Conservation (phyloP, 306 rosid genomes). For the Quercus mongolica region DNA sequence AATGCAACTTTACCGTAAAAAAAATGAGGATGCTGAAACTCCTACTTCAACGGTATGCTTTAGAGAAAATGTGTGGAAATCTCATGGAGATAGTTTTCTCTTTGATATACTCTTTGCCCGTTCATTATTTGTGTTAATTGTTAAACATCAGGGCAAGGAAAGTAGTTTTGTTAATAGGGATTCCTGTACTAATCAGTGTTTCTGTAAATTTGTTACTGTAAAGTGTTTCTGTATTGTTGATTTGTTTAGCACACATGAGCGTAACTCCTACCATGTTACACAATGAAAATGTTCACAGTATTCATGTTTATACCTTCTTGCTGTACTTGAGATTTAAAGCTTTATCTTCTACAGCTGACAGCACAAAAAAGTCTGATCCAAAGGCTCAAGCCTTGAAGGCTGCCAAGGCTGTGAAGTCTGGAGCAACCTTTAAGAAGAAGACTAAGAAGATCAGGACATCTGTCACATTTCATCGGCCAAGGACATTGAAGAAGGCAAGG, state of each 20-base stretch:
- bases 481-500: slow-evolving; percentile 70
- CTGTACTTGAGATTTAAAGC: not conserved
- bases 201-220: not conserved
- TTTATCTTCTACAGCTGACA: slow-evolving; percentile 34
- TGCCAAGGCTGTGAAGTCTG: slow-evolving; percentile 88
- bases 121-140: too few relatives aligned
- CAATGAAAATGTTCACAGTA: not conserved
- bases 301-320: not conserved
- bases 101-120: not conserved
- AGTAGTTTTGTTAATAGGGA: not conserved
- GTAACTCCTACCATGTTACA: not conserved
- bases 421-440: slow-evolving; percentile 69
- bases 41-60: not conserved
- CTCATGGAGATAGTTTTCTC: not conserved
- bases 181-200: not conserved
- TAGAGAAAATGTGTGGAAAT: not conserved
- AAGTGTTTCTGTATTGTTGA: not conserved
- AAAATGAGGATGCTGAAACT: not conserved
- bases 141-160: not conserved
- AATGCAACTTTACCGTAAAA: too few relatives aligned
- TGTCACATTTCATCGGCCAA: slow-evolving; percentile 86
- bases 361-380: slow-evolving; percentile 64
- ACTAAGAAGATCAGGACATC: slow-evolving; percentile 78
- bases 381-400: slow-evolving; percentile 87
- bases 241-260: not conserved